A percentile compares a stretch with the other conserved stretches of the same genome.
phyloP scores from a whole-genome alignment of 176 grass and related monocot genomes.

The Secale cereale region DNA sequence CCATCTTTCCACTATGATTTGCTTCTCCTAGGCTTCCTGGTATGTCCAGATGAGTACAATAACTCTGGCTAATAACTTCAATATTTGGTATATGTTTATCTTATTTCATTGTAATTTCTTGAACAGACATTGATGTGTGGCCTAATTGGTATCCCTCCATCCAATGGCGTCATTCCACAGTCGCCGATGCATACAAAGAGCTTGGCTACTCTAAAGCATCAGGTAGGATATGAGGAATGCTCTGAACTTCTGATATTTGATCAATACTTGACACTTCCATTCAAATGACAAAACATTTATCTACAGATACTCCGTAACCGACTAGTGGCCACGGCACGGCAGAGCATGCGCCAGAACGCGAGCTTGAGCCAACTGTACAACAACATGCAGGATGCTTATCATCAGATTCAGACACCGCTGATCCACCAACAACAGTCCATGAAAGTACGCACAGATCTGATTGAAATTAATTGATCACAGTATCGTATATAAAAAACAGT shows the following conservation, averaged over 20 bases:
- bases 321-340: conserved; percentile 62
- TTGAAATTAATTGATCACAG: neutral
- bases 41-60: conserved; percentile 38
- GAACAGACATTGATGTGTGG: conserved; percentile 91
- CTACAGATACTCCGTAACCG: conserved; percentile 76
- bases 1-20: conserved; percentile 97
- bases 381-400: conserved; percentile 87
- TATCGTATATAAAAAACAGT: neutral
- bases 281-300: conserved; percentile 24
- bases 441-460: conserved; percentile 34
- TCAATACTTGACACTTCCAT: neutral
- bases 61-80: conserved; percentile 23
- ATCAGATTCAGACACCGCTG: conserved; percentile 89
- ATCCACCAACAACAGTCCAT: conserved; percentile 54
- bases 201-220: conserved; percentile 97
- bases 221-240: conserved; percentile 40
- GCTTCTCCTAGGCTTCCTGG: conserved; percentile 95
- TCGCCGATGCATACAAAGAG: conserved; percentile 99
- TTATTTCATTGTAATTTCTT: conserved; percentile 12
- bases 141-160: conserved; percentile 88
- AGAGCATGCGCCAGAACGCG: conserved; percentile 76
- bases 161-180: conserved; percentile 99
- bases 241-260: neutral
- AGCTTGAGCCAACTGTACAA: conserved; percentile 90
- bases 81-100: neutral